Evolutionary conservation across 2,329 filamentous ascomycete species (phyloP), one percentile per base, ranked within the genome.

Genomic region (Akanthomyces dipterigenus): DNA sequence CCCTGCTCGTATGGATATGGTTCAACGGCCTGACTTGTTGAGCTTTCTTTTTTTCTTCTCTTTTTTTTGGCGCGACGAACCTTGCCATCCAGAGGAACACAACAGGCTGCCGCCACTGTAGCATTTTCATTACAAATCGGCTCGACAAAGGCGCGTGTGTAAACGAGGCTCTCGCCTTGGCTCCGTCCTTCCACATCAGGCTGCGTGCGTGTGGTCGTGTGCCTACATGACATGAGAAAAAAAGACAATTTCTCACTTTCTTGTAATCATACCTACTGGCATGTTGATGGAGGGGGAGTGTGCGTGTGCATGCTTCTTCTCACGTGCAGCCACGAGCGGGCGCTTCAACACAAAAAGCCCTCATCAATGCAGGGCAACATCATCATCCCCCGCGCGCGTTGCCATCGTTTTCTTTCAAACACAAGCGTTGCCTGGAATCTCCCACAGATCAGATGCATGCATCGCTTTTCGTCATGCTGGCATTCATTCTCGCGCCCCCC

Each of bases 381-480:
- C 24, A 28, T 48, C 45, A n/a, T 28, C 43, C 14, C 16, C 31
- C 31, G 31, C 31, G 31, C 31, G 31, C 31, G 31, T 34, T 34
- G 31, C 8, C 11, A 34, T 34, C 11, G 7, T 34, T 34, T 34
- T 34, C 28, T 34, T 11, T 34, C 31, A 34, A 34, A 34, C 31
- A 34, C 31, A 7, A 9, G 31, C 31, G 31, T 34, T 9, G 8
- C 11, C 11, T 34, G 36, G 36, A 18, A 55, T 55, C 53, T 55
- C 53, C 34, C 40, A 45, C 26, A 46, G 54, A 56, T 56, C 42
- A 56, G 54, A 56, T 56, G 54, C 54, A 56, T 36, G 42, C 42
- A 56, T 56, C 54, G 42, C 54, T 56, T 56, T 16, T 31, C 28
- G 12, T 56, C 42, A 28, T 45, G 54, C 40, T 5, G 6, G n/a